Conservation (phyloP, 2,329 filamentous ascomycete genomes). For the Diaporthe sp. region DNA sequence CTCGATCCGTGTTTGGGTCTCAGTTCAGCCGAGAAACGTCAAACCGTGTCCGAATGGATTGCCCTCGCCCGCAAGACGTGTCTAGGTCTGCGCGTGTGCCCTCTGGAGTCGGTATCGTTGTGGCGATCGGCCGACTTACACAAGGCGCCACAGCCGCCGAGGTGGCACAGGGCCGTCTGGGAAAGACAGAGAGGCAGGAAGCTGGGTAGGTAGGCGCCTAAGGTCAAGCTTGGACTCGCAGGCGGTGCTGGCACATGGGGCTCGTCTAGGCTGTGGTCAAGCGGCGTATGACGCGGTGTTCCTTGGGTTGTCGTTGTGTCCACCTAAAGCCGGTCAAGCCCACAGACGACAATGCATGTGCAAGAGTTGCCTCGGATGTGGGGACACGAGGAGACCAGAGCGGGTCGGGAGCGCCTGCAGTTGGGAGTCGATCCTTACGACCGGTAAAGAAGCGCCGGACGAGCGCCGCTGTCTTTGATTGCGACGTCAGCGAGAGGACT, state of each 20-base stretch:
- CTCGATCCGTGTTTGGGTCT: background rate
- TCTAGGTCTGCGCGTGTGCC: background rate
- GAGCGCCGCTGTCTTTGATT: constrained; percentile 37
- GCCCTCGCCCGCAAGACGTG: background rate
- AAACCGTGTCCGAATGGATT: background rate
- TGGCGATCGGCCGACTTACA: constrained; percentile 1
- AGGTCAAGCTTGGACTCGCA: constrained; percentile 29
- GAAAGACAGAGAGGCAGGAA: background rate
- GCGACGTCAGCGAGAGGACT: constrained; percentile 39
- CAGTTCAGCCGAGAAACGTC: background rate
- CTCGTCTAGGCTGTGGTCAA: constrained; percentile 18
- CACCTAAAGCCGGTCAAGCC: constrained; percentile 25
- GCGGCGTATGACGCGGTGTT: constrained; percentile 30
- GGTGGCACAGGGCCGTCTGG: constrained; percentile 12
- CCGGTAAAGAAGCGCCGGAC: constrained; percentile 37
- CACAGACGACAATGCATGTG: constrained; percentile 17
- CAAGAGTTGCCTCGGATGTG: constrained; percentile 35
- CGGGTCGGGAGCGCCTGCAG: constrained; percentile 28
- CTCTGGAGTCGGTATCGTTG: background rate
- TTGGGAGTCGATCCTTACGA: constrained; percentile 31
- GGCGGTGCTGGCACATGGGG: constrained; percentile 10
- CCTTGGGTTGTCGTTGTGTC: constrained; percentile 22
- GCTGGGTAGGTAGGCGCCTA: constrained; percentile 5
- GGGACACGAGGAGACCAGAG: constrained; percentile 34
- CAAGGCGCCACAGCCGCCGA: constrained; percentile 29